Evolutionary conservation across 148 eudicot species (phyloP).

Genomic region (Vaccinium macrocarpon): DNA sequence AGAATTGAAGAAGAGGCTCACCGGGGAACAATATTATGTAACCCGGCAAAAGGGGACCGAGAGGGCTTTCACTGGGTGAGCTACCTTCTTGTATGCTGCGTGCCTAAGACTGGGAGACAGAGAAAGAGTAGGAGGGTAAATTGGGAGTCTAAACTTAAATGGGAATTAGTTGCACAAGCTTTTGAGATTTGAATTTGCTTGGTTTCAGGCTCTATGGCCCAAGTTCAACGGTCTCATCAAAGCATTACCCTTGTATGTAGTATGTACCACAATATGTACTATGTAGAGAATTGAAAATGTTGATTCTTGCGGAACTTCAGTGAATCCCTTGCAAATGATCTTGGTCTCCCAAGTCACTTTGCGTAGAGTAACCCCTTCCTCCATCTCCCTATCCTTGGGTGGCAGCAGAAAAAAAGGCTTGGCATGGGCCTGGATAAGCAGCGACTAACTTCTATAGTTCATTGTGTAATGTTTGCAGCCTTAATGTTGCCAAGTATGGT

Average conservation of each 20-base stretch:
- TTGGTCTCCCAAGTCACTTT: not conserved
- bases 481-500: not conserved
- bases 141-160: not conserved
- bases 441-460: not conserved
- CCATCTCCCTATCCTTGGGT: not conserved
- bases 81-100: not conserved
- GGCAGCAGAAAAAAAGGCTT: not conserved
- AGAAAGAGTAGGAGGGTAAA: not conserved
- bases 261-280: not conserved
- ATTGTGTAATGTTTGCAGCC: not conserved
- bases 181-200: not conserved
- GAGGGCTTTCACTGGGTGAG: constrained; percentile 89
- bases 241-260: not conserved
- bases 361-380: not conserved
- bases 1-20: constrained; percentile 71
- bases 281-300: not conserved
- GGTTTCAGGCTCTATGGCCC: not conserved
- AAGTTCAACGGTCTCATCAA: not conserved
- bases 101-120: not conserved
- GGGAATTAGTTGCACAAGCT: not conserved
- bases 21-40: constrained; percentile 68
- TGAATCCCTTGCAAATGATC: not conserved
- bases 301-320: not conserved
- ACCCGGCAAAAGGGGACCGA: constrained; percentile 90
- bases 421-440: not conserved